phyloP scores from a whole-genome alignment of 2,329 filamentous ascomycete species.

The Coniochaeta pulveracea region DNA sequence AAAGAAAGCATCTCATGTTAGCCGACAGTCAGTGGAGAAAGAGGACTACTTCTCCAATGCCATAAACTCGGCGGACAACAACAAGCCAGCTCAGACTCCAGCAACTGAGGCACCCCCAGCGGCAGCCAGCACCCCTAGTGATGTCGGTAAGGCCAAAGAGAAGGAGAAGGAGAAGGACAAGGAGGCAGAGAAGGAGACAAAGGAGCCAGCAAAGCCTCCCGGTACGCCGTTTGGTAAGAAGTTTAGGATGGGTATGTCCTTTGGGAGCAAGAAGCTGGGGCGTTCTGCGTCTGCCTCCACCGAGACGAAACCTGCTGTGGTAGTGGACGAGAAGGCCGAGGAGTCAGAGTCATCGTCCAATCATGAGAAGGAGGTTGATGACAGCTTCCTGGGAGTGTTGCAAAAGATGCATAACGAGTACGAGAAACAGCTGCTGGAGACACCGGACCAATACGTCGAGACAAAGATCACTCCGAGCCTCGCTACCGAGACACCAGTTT shows the following conservation, averaged over 20 bases:
- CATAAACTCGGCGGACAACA: conserved; percentile 35
- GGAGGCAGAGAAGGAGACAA: conserved; percentile 32
- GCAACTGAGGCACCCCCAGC: conserved; percentile 20
- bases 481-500: conserved; percentile 62
- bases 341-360: conserved; percentile 52
- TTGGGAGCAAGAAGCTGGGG: conserved; percentile 74
- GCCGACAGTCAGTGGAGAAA: conserved; percentile 50
- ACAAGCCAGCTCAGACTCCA: conserved; percentile 36
- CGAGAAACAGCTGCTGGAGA: conserved; percentile 51
- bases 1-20: conserved; percentile 42
- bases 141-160: no score
- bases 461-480: conserved; percentile 58
- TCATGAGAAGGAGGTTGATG: conserved; percentile 63
- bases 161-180: conserved; percentile 34
- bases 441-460: conserved; percentile 42
- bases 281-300: conserved; percentile 54
- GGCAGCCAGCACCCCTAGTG: conserved; percentile 35
- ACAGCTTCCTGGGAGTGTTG: conserved; percentile 61
- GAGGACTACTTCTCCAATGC: conserved; percentile 70
- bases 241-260: conserved; percentile 67
- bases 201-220: conserved; percentile 38
- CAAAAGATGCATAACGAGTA: conserved; percentile 66
- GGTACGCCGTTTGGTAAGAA: conserved; percentile 69
- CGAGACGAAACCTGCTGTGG: conserved; percentile 56
- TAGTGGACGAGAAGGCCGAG: conserved; percentile 66